Evolutionary conservation across 768 basidiomycete genomes (phyloP).

Genomic region (Macrolepiota dolichaula): DNA sequence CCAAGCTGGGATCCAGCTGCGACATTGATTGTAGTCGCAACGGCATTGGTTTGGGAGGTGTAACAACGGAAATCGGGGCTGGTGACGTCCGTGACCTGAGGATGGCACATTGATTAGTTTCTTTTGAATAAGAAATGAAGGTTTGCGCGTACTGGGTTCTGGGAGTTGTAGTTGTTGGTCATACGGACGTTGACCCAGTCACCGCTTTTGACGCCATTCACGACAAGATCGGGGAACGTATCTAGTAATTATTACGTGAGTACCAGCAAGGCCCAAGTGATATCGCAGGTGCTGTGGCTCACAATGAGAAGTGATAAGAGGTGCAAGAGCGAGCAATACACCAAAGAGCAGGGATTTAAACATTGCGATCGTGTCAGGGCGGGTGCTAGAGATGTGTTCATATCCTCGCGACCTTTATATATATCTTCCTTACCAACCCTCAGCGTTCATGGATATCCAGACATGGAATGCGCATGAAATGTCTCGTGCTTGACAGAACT

Average conservation of each 20-base stretch:
- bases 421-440: neutral
- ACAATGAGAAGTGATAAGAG: constrained; percentile 25
- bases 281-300: constrained; percentile 4
- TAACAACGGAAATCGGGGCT: constrained; percentile 47
- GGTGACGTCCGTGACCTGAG: constrained; percentile 43
- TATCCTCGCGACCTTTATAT: neutral
- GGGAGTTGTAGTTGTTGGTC: constrained; percentile 43
- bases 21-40: constrained; percentile 39
- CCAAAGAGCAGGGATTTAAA: neutral
- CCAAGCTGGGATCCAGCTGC: constrained; percentile 43
- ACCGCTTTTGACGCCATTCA: constrained; percentile 34
- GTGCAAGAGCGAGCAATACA: constrained; percentile 19
- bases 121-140: neutral
- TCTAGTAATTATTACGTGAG: constrained; percentile 20
- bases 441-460: neutral
- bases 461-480: neutral
- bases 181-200: constrained; percentile 40
- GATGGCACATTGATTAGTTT: neutral
- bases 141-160: constrained; percentile 27
- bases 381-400: neutral
- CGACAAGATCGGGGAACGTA: constrained; percentile 42
- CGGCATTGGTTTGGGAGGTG: constrained; percentile 33
- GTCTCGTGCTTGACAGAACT: neutral
- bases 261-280: neutral
- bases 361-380: neutral